These are phyloP conservation scores for Citrus reticulata DNA, from an alignment of 345 rosid genomes.

Conservation along the genomic window DNA sequence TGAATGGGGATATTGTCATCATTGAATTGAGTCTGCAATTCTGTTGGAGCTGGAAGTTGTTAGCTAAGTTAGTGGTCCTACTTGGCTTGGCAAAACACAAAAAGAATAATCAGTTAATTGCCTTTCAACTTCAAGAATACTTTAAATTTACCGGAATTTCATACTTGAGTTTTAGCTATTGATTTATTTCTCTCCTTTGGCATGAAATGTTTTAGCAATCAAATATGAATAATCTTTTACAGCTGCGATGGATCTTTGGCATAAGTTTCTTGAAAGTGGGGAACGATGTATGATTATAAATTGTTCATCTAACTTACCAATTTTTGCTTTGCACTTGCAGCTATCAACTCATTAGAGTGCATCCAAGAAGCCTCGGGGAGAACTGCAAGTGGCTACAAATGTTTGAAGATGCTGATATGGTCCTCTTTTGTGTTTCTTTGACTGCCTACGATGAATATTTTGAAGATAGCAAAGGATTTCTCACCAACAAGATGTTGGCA, in stretches of 20 bases:
- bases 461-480: constrained; percentile 47
- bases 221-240: background rate
- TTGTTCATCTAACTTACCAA: background rate
- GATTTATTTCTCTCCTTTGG: background rate
- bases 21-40: background rate
- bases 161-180: background rate
- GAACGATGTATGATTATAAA: background rate
- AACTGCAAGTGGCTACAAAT: constrained; percentile 77
- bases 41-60: background rate
- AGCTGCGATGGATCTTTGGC: background rate
- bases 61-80: background rate
- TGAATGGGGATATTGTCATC: background rate
- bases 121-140: background rate
- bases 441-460: constrained; percentile 51
- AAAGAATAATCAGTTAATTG: background rate
- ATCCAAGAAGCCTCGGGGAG: constrained; percentile 64
- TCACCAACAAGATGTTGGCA: constrained; percentile 72
- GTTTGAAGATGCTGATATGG: constrained; percentile 76
- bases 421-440: constrained; percentile 71
- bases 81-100: background rate
- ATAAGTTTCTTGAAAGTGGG: background rate
- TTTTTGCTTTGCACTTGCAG: constrained; percentile 33
- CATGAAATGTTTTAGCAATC: background rate
- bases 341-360: constrained; percentile 79
- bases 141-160: background rate